Base-by-base conservation (phyloP, 2,329 filamentous ascomycete species). In the Pestalotiopsis sp. region DNA sequence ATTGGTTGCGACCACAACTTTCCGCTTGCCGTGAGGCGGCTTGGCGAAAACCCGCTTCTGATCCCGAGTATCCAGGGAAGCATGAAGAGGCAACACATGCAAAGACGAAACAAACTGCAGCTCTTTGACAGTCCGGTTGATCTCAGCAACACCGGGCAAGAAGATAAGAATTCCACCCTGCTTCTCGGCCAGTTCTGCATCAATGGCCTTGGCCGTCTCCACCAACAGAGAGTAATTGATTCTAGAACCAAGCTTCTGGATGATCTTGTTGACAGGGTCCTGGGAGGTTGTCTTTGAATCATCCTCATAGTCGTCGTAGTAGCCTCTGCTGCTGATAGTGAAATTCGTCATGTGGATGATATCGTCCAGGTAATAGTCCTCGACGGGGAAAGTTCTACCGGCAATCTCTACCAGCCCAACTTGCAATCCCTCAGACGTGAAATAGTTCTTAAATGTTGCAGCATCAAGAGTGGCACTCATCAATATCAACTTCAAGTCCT, bases 391-490 rank as follows among this genome's bases (percentile, higher is more conserved):
- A 4, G 95, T 98, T 68, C 95, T 87, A 1, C 96, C 95, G 63
- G 92, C 87, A 72, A 98, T 98, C 77, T 97, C 92, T 11, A 98
- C 92, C 69, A 90, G 84, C 7, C 93, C 94, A 38, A 98, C 95
- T 4, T 85, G 86, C 13, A 89, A 77, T 2, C 87, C 88, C 65
- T 90, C 88, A 1, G 87, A 87, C 5, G 87, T 88, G 81, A 98
- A 98, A 80, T 98, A 98, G 68, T 89, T 83, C 72, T 90, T 90
- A 79, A 98, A 98, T 0, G 94, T 90, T 0, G 90, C 88, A 1
- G 95, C 94, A 80, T 99, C 95, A 3, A 98, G 88, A 0, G 95
- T 99, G 2, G 95, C 95, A 80, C 94, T 97, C 96, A 99, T 99
- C 45, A 99, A 85, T 13, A 99, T 90, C 56, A 98, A 87, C 79